Conservation (phyloP, 768 basidiomycete species). For the Austroboletus festivus region DNA sequence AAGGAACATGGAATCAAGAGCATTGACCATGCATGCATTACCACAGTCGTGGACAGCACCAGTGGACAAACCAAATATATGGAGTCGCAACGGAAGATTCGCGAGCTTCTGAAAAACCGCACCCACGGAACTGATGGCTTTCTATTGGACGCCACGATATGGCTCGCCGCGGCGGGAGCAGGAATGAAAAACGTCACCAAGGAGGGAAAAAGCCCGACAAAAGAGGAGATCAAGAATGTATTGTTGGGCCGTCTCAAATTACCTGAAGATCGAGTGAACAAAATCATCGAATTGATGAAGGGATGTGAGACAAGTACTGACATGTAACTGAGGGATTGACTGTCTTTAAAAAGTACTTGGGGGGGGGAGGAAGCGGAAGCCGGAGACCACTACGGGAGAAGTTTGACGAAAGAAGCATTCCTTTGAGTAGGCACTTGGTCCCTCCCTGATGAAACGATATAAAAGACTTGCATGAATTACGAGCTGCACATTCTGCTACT, state of each 20-base stretch:
- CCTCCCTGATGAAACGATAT: too few relatives aligned
- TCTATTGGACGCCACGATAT: not conserved
- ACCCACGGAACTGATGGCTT: not conserved
- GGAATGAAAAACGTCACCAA: not conserved
- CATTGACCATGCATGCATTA: conserved; percentile 22
- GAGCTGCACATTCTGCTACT: too few relatives aligned
- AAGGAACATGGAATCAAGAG: conserved; percentile 9
- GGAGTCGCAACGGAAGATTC: conserved; percentile 14
- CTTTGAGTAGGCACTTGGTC: too few relatives aligned
- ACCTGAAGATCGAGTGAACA: not conserved
- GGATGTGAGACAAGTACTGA: not conserved
- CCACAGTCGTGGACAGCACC: conserved; percentile 2
- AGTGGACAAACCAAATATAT: conserved; percentile 4
- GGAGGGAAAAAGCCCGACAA: not conserved
- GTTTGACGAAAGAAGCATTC: too few relatives aligned
- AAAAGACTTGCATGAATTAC: too few relatives aligned
- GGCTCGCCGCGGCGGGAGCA: not conserved
- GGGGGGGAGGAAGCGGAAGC: too few relatives aligned
- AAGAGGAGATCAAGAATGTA: not conserved
- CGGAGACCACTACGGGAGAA: too few relatives aligned
- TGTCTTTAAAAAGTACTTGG: too few relatives aligned
- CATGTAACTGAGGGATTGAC: too few relatives aligned
- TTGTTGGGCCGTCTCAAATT: not conserved
- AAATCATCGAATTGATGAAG: not conserved
- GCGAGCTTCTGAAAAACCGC: conserved; percentile 2